A percentile compares a stretch with the other conserved stretches of the same genome.
Evolutionary conservation across 768 basidiomycete species (phyloP).

Genomic region (Tricholoma saponaceum): DNA sequence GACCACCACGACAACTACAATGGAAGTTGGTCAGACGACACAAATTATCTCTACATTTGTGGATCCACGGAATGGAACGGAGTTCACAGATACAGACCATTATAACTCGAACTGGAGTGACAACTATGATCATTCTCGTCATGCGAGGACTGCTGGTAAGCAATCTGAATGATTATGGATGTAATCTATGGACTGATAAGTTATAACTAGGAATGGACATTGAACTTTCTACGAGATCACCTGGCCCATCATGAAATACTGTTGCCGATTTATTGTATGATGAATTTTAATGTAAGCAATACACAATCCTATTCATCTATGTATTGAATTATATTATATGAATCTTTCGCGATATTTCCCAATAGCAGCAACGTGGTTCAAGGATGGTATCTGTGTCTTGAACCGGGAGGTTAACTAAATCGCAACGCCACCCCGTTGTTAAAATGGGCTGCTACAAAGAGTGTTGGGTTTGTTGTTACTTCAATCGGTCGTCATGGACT

Average conservation of each 20-base stretch:
- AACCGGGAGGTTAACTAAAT: no score
- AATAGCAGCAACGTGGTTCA: no score
- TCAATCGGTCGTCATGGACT: no score
- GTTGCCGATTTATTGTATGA: not conserved
- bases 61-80: constrained; percentile 1
- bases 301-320: no score
- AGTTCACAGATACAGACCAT: not conserved
- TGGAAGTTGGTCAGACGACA: not conserved
- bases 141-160: not conserved
- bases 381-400: no score
- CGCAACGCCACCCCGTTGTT: no score
- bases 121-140: not conserved
- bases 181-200: not conserved
- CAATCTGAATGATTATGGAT: not conserved
- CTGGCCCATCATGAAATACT: not conserved
- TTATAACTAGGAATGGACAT: not conserved
- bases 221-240: not conserved
- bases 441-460: no score
- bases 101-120: not conserved
- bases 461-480: no score
- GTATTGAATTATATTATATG: no score
- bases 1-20: not conserved
- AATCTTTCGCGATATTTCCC: no score
- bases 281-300: not conserved
- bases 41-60: constrained; percentile 6